Conservation (phyloP, 371 early-diverging fungal genomes). For the Mucor lusitanicus region DNA sequence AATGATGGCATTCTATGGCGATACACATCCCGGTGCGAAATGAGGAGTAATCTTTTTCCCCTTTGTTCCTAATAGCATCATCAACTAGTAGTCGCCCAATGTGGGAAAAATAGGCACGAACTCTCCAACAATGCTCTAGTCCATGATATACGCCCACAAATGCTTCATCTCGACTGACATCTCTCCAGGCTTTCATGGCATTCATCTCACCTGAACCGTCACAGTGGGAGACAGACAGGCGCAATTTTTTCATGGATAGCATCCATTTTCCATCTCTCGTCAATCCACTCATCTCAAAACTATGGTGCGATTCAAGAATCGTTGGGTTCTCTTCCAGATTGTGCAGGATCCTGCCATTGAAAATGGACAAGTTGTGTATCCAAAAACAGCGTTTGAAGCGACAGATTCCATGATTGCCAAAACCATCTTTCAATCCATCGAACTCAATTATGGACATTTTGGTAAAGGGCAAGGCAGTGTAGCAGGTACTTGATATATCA, state of each 20-base stretch:
- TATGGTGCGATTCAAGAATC: constrained; percentile 51
- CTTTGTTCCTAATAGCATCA: background rate
- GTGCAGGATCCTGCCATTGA: constrained; percentile 39
- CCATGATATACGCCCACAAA: too few relatives aligned
- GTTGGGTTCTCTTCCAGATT: constrained; percentile 52
- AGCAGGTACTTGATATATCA: constrained; percentile 9
- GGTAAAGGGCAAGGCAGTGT: constrained; percentile 37
- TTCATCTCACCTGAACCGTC: too few relatives aligned
- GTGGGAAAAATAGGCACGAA: too few relatives aligned
- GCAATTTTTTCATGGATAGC: too few relatives aligned
- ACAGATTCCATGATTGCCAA: constrained; percentile 22
- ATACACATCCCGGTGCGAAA: background rate
- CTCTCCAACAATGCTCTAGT: too few relatives aligned
- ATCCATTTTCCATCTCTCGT: background rate
- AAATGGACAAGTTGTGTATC: constrained; percentile 27
- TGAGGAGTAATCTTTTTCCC: background rate
- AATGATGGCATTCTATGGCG: background rate
- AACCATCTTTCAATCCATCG: constrained; percentile 27
- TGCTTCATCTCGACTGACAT: too few relatives aligned
- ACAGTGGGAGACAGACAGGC: too few relatives aligned
- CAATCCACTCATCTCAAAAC: background rate
- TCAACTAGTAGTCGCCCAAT: background rate
- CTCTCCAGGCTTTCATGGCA: too few relatives aligned
- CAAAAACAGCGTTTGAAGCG: constrained; percentile 21
- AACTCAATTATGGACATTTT: constrained; percentile 39